Percentiles rank a stretch among this genome's conserved stretches.
phyloP scores from a whole-genome alignment of 1,284 basidiomycete genomes.

The Moesziomyces antarcticus region DNA sequence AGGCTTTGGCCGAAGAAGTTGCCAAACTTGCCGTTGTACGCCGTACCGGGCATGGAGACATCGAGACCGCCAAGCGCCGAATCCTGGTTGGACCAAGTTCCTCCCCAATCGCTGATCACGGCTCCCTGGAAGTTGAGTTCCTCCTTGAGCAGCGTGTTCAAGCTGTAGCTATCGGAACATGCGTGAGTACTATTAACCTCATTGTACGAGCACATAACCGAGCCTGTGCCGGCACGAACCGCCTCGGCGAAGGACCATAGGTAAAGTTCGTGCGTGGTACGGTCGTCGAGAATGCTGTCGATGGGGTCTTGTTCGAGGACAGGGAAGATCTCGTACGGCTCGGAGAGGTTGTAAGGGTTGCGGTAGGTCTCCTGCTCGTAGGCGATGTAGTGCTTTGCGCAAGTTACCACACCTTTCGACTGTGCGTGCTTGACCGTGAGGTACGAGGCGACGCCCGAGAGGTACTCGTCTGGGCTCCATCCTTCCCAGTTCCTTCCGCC shows the following conservation, averaged over 20 bases:
- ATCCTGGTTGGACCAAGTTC: conserved; percentile 47
- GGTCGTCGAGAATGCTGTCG: conserved; percentile 79
- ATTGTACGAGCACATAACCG: conserved; percentile 68
- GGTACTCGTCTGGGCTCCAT: conserved; percentile 38
- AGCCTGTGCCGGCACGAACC: conserved; percentile 69
- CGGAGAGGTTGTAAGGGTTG: conserved; percentile 28
- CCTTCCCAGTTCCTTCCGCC: conserved; percentile 85
- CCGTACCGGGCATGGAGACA: conserved; percentile 69
- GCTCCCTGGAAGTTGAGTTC: conserved; percentile 83
- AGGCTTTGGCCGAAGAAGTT: conserved; percentile 70
- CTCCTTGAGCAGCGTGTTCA: conserved; percentile 77
- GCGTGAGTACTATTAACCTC: conserved; percentile 77
- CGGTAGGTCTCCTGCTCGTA: conserved; percentile 62
- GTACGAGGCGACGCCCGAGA: conserved; percentile 45
- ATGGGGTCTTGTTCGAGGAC: conserved; percentile 55
- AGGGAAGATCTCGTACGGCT: conserved; percentile 32
- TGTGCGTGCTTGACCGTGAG: conserved; percentile 55
- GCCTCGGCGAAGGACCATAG: conserved; percentile 70
- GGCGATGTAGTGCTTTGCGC: conserved; percentile 68
- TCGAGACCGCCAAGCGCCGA: conserved; percentile 76
- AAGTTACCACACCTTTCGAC: conserved; percentile 50
- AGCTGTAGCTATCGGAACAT: conserved; percentile 75
- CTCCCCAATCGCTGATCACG: conserved; percentile 69
- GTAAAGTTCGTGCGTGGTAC: conserved; percentile 73
- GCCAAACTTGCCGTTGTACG: conserved; percentile 34